These are phyloP conservation scores for Anthracocystis setariae DNA, from an alignment of 1,284 basidiomycete species.

Conservation along the genomic window DNA sequence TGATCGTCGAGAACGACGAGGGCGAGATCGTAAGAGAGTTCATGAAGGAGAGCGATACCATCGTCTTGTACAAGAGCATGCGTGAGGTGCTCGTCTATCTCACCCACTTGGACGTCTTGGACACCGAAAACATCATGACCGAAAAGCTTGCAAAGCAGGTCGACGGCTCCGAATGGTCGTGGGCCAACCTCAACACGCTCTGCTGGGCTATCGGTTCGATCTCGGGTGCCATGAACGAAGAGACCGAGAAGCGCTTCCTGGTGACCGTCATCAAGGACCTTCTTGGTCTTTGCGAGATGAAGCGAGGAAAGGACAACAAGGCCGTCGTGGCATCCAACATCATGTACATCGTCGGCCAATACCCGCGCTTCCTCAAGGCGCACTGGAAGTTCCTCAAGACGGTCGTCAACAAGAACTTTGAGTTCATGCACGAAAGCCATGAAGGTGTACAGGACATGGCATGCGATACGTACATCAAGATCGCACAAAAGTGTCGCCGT, in stretches of 20 bases:
- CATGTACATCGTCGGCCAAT: conserved; percentile 99
- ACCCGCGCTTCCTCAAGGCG: conserved; percentile 98
- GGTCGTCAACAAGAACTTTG: conserved; percentile 99
- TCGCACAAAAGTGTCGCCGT: conserved; percentile 96
- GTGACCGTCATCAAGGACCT: conserved; percentile 99
- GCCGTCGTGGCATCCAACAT: conserved; percentile 99
- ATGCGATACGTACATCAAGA: conserved; percentile 99
- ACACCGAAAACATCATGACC: conserved; percentile 87
- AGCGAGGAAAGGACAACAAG: conserved; percentile 99
- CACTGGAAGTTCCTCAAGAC: conserved; percentile 99
- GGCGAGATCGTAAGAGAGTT: conserved; percentile 99
- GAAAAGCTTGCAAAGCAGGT: conserved; percentile 98
- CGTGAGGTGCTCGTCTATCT: conserved; percentile 91
- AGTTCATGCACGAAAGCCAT: conserved; percentile 99
- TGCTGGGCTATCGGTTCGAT: conserved; percentile 99
- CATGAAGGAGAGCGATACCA: conserved; percentile 99
- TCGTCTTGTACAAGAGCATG: conserved; percentile 99
- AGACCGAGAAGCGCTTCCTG: conserved; percentile 97
- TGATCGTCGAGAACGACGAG: conserved; percentile 99
- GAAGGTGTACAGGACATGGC: conserved; percentile 99
- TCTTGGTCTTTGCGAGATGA: conserved; percentile 95
- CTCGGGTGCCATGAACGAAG: conserved; percentile 98
- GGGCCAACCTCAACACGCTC: conserved; percentile 98
- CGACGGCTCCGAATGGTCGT: conserved; percentile 97
- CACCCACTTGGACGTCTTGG: conserved; percentile 93